These are phyloP conservation scores for Fusarium sp. DNA, from an alignment of 2,329 filamentous ascomycete species.

Conservation along the genomic window DNA sequence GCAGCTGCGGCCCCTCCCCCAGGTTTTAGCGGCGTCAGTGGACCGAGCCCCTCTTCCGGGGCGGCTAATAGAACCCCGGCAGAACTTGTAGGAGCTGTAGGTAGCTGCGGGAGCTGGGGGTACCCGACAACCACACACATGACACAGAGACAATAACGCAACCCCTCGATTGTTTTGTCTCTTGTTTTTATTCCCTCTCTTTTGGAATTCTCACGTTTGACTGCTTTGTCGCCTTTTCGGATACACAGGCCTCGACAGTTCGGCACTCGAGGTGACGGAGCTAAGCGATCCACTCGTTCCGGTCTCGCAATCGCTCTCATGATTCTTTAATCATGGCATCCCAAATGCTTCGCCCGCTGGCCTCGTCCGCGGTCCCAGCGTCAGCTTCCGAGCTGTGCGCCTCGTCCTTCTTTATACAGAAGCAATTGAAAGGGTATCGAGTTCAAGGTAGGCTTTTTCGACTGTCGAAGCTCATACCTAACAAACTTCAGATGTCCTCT, in stretches of 20 bases:
- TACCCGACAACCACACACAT: slow-evolving; percentile 28
- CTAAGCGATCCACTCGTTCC: slow-evolving; percentile 12
- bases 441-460: slow-evolving; percentile 26
- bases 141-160: slow-evolving; percentile 30
- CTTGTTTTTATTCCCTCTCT: slow-evolving; percentile 16
- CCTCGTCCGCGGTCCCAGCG: slow-evolving; percentile 32
- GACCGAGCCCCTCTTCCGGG: slow-evolving; percentile 23
- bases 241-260: slow-evolving; percentile 15
- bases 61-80: slow-evolving; percentile 33
- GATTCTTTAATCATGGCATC: slow-evolving; percentile 47
- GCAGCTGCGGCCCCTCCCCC: slow-evolving; percentile 31
- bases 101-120: slow-evolving; percentile 4
- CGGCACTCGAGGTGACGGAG: background rate
- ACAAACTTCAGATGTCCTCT: slow-evolving; percentile 21
- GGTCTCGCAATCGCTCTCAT: slow-evolving; percentile 38
- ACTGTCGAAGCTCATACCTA: slow-evolving; percentile 3
- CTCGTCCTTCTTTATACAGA: slow-evolving; percentile 39
- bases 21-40: slow-evolving; percentile 33
- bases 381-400: slow-evolving; percentile 45
- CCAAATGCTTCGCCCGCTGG: slow-evolving; percentile 47
- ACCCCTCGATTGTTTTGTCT: slow-evolving; percentile 28
- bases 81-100: background rate
- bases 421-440: slow-evolving; percentile 35
- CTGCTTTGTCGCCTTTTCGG: slow-evolving; percentile 4
- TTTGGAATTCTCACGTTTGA: background rate